phyloP scores from a whole-genome alignment of 73 alveolate species.

The Paramecium tetraurelia region DNA sequence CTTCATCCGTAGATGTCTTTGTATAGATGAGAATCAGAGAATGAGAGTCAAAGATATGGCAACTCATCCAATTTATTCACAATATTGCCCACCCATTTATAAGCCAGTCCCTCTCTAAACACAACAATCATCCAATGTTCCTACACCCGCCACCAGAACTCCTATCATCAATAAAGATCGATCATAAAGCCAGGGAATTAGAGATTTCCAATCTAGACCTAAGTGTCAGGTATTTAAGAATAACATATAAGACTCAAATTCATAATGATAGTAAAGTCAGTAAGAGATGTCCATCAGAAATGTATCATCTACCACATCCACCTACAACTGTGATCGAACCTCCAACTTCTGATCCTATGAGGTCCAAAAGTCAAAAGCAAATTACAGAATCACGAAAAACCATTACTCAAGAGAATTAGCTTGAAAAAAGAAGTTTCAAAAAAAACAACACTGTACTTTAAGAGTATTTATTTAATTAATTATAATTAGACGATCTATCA shows the following conservation, averaged over 20 bases:
- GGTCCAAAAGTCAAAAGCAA: constrained; percentile 37
- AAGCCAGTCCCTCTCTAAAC: background rate
- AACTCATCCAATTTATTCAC: background rate
- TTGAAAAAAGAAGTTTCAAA: background rate
- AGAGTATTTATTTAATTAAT: background rate
- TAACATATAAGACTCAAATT: background rate
- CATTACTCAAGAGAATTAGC: background rate
- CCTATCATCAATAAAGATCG: background rate
- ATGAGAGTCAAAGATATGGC: constrained; percentile 56
- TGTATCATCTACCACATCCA: constrained; percentile 38
- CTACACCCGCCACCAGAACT: background rate
- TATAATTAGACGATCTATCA: background rate
- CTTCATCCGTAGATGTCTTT: constrained; percentile 50
- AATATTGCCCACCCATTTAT: background rate
- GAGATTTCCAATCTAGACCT: constrained; percentile 33
- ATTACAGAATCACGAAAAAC: background rate
- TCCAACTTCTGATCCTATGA: constrained; percentile 3
- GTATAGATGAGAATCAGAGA: constrained; percentile 51
- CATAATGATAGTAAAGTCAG: background rate
- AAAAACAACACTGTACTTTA: constrained; percentile 9
- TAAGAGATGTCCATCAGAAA: constrained; percentile 48
- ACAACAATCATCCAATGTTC: background rate
- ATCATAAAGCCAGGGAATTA: constrained; percentile 11
- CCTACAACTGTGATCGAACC: constrained; percentile 20
- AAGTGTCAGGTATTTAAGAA: background rate